Base-by-base conservation (phyloP, 495 filamentous ascomycete genomes). In the Xylaria venustula region DNA sequence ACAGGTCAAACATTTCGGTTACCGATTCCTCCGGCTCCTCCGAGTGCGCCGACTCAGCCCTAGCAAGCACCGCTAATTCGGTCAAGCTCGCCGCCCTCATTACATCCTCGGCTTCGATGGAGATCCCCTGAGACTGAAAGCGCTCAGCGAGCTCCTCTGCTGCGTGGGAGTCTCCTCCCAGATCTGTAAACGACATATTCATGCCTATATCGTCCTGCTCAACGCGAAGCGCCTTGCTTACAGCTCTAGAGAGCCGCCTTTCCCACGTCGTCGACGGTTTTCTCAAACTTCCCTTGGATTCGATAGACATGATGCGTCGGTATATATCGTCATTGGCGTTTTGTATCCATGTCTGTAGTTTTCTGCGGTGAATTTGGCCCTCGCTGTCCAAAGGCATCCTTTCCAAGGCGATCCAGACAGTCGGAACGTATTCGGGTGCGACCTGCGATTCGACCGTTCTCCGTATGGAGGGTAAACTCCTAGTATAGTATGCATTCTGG, bases 1-100 rank as follows among this genome's bases (percentile, higher is more conserved):
- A 86, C 7, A 92, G 78, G 5, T 81, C 79, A 62, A 90, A 91
- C 30, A 72, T 71, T 48, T 83, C 77, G 23, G 78, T 72, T 2
- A 77, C 58, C 15, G 64, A 57, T 58, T 83, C 80, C 25, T 37
- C 58, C 30, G 41, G 19, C 17, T 54, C 58, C 0, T 42, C 62
- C 47, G 45, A 40, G 41, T 64, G 56, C 32, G 44, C 36, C 36
- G 49, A 44, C 25, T 30, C 60, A 14, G 60, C 58, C 7, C 44
- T 62, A 20, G 63, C 63, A n/a, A 65, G 59, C 15, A 66, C 58
- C n/a, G 78, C 73, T n/a, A 79, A 71, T 46, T 77, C 70, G 2
- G 68, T 58, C 1, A 72, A 45, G 6, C 62, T 63, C 17, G 44
- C 54, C 19, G 60, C 65, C n/a, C 64, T 62, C 36, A 68, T 51